Evolutionary conservation across 257 asterid genomes (phyloP).

Genomic region (Lycium barbarum): DNA sequence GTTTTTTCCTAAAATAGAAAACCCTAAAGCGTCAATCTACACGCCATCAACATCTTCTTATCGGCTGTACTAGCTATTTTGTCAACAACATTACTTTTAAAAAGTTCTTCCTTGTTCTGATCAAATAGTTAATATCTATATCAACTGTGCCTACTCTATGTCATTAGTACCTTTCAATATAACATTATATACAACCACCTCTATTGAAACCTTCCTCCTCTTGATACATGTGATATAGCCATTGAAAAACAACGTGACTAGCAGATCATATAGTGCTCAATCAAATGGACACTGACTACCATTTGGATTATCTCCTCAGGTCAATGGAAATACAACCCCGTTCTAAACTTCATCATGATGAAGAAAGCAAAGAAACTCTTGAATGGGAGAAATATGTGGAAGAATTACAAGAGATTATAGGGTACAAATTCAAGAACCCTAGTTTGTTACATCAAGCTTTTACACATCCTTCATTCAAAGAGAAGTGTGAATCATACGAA

Average conservation of each 20-base stretch:
- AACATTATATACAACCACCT: background rate
- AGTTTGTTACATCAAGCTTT: constrained; percentile 45
- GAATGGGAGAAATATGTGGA: background rate
- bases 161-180: background rate
- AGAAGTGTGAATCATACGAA: constrained; percentile 31
- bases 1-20: background rate
- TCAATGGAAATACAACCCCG: background rate
- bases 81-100: background rate
- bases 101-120: background rate
- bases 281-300: background rate
- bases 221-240: background rate
- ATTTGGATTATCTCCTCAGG: background rate
- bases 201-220: background rate
- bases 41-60: background rate
- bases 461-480: constrained; percentile 41
- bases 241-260: background rate
- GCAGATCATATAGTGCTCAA: background rate
- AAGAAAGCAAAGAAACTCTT: background rate
- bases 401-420: constrained; percentile 32
- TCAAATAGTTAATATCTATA: background rate
- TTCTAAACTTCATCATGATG: background rate
- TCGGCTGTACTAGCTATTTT: background rate
- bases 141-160: background rate
- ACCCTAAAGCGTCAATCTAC: background rate
- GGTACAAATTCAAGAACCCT: constrained; percentile 49